Base-by-base conservation (phyloP, 345 rosid species). In the Sapria himalayana region DNA sequence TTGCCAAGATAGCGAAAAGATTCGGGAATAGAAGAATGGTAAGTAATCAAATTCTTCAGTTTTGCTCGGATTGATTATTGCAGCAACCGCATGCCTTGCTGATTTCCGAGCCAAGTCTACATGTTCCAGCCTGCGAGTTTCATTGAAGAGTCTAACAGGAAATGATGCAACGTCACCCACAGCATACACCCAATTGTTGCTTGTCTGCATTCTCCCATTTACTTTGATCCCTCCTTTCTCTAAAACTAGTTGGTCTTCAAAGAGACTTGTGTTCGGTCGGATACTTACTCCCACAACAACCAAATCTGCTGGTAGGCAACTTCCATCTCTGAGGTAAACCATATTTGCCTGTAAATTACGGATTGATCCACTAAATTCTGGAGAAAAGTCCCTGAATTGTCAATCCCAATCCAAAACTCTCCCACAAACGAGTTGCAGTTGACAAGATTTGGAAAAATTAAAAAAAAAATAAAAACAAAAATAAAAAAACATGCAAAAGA, bases 151-250 rank as follows among this genome's bases (percentile, higher is more conserved):
- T 58, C 72, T 75, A 61, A 89, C 86, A 7, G 91, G 95, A 50
- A 89, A 82, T 11, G 91, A 42, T 22, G 98, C 95, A 50, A 76
- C 95, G 45, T 89, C 95, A 17, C 98, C 93, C 19, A 82, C 73
- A 19, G 93, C 98, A 29, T 82, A 79, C 31, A 89, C 74, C 0
- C 84, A 76, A 69, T 59, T 62, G 64, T 72, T 73, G 71, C 91
- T 89, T 5, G 98, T 63, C 56, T 82, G 98, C 70, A 89, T 54
- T 53, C 13, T 55, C 32, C 79, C 76, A 50, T 79, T 89, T 41
- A 77, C 93, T 71, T 82, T 79, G 61, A 89, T 76, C 43, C 95
- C 95, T 35, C 93, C 94, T 52, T 82, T 89, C 46, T 82, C 98
- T 54, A 89, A 52, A 2, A 77, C 74, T 41, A 89, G 56, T 47